A percentile compares a stretch with the other conserved stretches of the same genome.
These are phyloP conservation scores for Berkeleyomyces rouxiae DNA, from an alignment of 2,329 filamentous ascomycete species.

Conservation along the genomic window DNA sequence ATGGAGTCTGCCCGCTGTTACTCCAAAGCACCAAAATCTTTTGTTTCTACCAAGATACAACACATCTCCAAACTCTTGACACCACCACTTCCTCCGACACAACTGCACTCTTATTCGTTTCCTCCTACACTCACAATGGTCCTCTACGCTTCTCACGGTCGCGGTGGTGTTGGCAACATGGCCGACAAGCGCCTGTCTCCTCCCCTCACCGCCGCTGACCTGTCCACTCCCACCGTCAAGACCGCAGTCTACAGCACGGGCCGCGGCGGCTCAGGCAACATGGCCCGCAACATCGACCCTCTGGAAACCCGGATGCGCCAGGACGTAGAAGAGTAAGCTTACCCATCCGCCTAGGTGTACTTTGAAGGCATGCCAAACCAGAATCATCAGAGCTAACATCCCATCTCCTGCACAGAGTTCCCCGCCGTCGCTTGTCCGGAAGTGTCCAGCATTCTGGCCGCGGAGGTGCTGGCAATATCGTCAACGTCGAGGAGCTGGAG, in stretches of 20 bases:
- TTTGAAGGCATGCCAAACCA: too few species aligned
- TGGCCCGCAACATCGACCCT: slow-evolving; percentile 57
- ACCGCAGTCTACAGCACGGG: slow-evolving; percentile 74
- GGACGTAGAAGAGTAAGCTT: slow-evolving; percentile 56
- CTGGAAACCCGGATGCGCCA: slow-evolving; percentile 61
- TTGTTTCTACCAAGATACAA: not conserved
- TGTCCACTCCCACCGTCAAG: slow-evolving; percentile 73
- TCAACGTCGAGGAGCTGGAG: slow-evolving; percentile 25
- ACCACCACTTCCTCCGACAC: not conserved
- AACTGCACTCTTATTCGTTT: not conserved
- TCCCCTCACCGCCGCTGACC: slow-evolving; percentile 41
- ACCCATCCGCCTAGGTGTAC: too few species aligned
- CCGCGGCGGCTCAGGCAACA: slow-evolving; percentile 76
- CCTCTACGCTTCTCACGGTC: slow-evolving; percentile 45
- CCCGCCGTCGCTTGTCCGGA: slow-evolving; percentile 39
- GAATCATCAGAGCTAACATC: slow-evolving; percentile 11
- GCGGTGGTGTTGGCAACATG: slow-evolving; percentile 67
- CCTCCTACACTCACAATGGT: slow-evolving; percentile 5
- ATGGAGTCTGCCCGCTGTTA: not conserved
- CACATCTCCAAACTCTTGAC: not conserved
- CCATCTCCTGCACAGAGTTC: slow-evolving; percentile 24
- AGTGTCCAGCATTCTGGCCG: slow-evolving; percentile 48
- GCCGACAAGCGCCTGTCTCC: slow-evolving; percentile 30
- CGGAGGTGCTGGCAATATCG: slow-evolving; percentile 59
- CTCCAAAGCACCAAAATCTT: not conserved